Evolutionary conservation across 306 rosid genomes (phyloP), one percentile per base, ranked within the genome.

Genomic region (Prinsepia uniflora): DNA sequence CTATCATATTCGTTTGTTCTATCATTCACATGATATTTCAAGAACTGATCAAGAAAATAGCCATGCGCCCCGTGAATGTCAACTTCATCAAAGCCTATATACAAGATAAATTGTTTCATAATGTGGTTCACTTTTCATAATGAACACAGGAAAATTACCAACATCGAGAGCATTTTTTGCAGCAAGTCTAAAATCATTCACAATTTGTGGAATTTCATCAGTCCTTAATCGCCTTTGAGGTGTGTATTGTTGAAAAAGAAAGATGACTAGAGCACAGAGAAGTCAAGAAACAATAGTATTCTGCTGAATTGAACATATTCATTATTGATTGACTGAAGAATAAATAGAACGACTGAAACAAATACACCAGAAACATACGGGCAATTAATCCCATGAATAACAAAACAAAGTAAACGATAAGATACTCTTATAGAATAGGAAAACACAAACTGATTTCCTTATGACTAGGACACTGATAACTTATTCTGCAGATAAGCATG

Each of bases 151-250:
- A 14, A 63, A 72, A 45, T 66, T 73, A 90, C 96, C 96, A 55
- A 91, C 96, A 86, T 90, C 84, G 4, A 90, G 86, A 22, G 91
- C 91, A 72, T 84, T 87, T 56, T 79, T 84, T 20, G 89, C 86
- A 6, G 89, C 91, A 42, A 70, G 75, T 71, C 88, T 81, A 63
- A 86, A 90, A 72, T 90, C 86, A 24, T 87, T 76, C 34, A 86
- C 96, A 64, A 87, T 22, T 6, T 55, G 71, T 39, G 88, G 88
- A 52, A 86, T 82, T 84, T 91, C 97, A 36, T 88, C 89, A 0
- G 88, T 79, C 46, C 84, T 75, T 8, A 91, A 46, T 11, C 84
- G 78, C 78, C 92, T 71, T 5, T 92, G 96, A 17, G 87, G 90
- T 10, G 88, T n/a, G n/a, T n/a, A n/a, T n/a, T n/a, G 30, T 24